phyloP scores from a whole-genome alignment of 2,329 filamentous ascomycete genomes.

The Neonectria neomacrospora region DNA sequence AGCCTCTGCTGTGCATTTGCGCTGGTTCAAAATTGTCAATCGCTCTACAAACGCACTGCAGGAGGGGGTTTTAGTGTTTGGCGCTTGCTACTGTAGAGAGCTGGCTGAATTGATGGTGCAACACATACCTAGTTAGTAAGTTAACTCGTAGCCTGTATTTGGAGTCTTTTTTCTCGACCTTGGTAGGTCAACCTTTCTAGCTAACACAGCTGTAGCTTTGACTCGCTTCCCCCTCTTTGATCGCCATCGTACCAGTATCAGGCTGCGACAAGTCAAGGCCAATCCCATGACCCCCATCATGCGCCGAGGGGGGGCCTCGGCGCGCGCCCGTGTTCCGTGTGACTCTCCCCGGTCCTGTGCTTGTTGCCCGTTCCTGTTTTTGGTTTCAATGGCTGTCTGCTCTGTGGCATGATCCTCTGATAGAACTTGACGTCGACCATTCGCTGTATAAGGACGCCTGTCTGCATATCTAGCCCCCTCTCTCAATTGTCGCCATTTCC shows the following conservation, averaged over 20 bases:
- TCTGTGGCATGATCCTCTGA: conserved; percentile 10
- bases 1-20: conserved; percentile 16
- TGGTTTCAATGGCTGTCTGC: conserved; percentile 27
- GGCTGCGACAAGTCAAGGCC: conserved; percentile 28
- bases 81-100: neutral
- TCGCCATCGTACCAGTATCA: conserved; percentile 43
- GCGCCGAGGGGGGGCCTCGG: conserved; percentile 7
- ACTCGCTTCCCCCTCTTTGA: neutral
- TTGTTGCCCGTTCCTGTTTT: conserved; percentile 32
- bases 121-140: no score
- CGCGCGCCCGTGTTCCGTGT: conserved; percentile 36
- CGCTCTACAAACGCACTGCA: neutral
- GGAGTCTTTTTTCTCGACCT: neutral
- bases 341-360: conserved; percentile 33
- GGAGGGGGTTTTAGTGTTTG: conserved; percentile 14
- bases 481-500: conserved; percentile 16
- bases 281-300: conserved; percentile 29
- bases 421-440: conserved; percentile 1
- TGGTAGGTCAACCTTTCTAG: neutral
- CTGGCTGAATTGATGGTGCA: neutral
- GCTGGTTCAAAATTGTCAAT: neutral
- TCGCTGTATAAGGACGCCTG: conserved; percentile 41
- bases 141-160: neutral
- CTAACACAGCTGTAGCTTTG: neutral
- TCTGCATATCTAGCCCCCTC: conserved; percentile 34